These are phyloP conservation scores for Boletus huronensis DNA, from an alignment of 768 basidiomycete species.

Conservation along the genomic window DNA sequence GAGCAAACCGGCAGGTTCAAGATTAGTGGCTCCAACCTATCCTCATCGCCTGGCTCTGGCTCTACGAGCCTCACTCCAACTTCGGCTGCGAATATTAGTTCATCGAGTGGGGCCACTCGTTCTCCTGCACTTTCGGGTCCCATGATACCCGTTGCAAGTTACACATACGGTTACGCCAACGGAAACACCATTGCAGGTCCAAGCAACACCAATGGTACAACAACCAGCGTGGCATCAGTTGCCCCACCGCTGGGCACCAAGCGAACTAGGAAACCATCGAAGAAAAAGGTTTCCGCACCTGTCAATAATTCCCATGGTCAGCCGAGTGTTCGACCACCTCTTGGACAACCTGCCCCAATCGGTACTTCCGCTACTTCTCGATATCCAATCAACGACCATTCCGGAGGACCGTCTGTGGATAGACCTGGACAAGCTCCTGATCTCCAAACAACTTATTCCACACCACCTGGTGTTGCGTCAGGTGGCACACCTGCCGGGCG, in stretches of 20 bases:
- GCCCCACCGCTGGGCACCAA: neutral
- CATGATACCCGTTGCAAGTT: conserved; percentile 1
- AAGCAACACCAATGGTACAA: neutral
- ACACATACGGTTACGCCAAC: neutral
- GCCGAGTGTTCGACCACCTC: conserved; percentile 4
- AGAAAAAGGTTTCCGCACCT: conserved; percentile 1
- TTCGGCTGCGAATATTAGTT: conserved; percentile 16
- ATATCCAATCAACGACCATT: conserved; percentile 1
- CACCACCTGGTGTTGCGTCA: neutral
- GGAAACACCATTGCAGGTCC: conserved; percentile 4
- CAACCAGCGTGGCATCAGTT: neutral
- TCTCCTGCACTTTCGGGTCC: neutral
- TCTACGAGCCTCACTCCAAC: conserved; percentile 33
- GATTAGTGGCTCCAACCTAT: conserved; percentile 25
- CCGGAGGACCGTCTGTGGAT: neutral
- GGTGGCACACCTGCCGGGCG: conserved; percentile 21
- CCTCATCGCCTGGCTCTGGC: conserved; percentile 32
- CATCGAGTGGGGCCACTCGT: neutral
- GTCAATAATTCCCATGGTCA: neutral
- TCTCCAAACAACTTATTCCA: neutral
- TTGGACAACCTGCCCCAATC: conserved; percentile 3
- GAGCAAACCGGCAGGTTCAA: conserved; percentile 51
- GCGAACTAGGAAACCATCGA: conserved; percentile 15
- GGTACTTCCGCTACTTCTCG: neutral
- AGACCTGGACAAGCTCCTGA: neutral